A percentile compares a stretch with the other conserved stretches of the same genome.
Conservation (phyloP, 1,139 yeast genomes). For the Pichia sorboxylosa region DNA sequence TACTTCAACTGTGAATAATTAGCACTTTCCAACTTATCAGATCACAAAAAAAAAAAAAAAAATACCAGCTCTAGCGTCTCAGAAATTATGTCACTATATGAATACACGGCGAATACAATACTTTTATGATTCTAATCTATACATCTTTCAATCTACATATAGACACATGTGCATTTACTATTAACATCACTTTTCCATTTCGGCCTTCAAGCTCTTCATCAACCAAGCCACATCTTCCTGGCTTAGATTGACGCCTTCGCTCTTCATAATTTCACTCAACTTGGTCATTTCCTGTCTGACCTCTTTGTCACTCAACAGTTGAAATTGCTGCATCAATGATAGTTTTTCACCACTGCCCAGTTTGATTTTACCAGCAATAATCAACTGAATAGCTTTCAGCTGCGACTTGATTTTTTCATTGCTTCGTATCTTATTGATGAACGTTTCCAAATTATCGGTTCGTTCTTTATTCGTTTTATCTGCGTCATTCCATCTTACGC, state of each 20-base stretch:
- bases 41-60: too few species aligned
- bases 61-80: too few species aligned
- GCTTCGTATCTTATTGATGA: slow-evolving; percentile 5
- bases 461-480: too few species aligned
- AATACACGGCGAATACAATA: too few species aligned
- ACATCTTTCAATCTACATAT: too few species aligned
- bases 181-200: slow-evolving; percentile 6
- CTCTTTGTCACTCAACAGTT: slow-evolving; percentile 5
- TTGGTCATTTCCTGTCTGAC: slow-evolving; percentile 10
- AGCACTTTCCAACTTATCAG: too few species aligned
- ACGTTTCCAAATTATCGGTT: slow-evolving; percentile 4
- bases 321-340: slow-evolving; percentile 8
- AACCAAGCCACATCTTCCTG: slow-evolving; percentile 11
- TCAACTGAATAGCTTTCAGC: slow-evolving; percentile 6
- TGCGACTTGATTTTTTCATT: slow-evolving; percentile 5
- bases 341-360: slow-evolving; percentile 2
- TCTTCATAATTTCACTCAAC: slow-evolving; percentile 8
- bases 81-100: too few species aligned
- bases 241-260: slow-evolving; percentile 8
- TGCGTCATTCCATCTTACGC: too few species aligned
- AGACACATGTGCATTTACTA: not conserved
- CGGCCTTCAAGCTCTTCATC: slow-evolving; percentile 9
- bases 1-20: too few species aligned
- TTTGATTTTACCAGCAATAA: slow-evolving; percentile 8
- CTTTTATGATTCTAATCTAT: too few species aligned